Base-by-base conservation (phyloP, 371 early-diverging fungal species). In the Entomophthora muscae region DNA sequence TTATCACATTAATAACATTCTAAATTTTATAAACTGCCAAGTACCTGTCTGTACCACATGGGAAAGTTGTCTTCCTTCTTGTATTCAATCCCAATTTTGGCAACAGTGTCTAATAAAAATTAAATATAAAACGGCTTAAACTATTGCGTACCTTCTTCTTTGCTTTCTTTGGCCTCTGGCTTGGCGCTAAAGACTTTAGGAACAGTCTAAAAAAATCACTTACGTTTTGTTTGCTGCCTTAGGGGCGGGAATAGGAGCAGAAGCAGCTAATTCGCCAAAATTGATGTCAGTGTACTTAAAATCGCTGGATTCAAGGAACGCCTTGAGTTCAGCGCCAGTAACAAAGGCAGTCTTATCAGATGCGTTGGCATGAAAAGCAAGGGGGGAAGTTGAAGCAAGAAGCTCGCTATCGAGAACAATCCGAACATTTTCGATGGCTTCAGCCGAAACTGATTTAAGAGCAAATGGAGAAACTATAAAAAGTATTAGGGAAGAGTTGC, bases 41-140 rank as follows among this genome's bases (percentile, higher is more conserved):
- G 26, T 68, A 92, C 91, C 76, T 95, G 93, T 70, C 83, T 83
- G 73, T 96, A 97, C 96, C 97, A 98, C 61, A 74, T 79, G 58
- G 95, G 75, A 73, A 96, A 95, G 71, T 97, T 94, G 42, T 80
- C 93, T 59, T 87, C 85, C 82, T 99, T 98, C 72, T 85, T 88
- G 63, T 78, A 84, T 64, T 90, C 89, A 61, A 99, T 82, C 61
- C 99, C 98, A 77, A 97, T 91, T 73, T 88, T 64, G 52, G 33
- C 42, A 22, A 28, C 52, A 24, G 52, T 22, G n/a, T 56, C 57
- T 26, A 28, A 17, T 23, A 22, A n/a, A 27, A 3, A 28, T 26
- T 5, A 57, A 26, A 27, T 12, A 28, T 22, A 10, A 13, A 57
- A 28, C 23, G 31, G 3, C 3, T 26, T 13, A 26, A 26, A 3